phyloP scores from a whole-genome alignment of 352 stramenopile species.

The Phytopythium chamaehyphon region DNA sequence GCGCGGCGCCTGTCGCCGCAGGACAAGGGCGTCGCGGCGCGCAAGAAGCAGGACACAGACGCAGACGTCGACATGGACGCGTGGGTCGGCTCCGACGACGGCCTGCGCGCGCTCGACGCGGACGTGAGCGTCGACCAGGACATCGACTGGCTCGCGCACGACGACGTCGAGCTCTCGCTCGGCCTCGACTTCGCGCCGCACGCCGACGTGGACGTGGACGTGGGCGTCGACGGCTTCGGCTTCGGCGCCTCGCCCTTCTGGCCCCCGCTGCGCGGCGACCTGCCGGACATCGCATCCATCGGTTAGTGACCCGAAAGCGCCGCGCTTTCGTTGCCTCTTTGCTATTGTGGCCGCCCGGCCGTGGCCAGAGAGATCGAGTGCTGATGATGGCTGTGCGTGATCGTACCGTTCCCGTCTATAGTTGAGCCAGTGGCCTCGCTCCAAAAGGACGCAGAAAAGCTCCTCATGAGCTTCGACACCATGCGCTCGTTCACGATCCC shows the following conservation, averaged over 20 bases:
- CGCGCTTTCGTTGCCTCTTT: slow-evolving; percentile 20
- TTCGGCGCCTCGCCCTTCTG: slow-evolving; percentile 52
- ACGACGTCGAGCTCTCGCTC: slow-evolving; percentile 60
- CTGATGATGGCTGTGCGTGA: slow-evolving; percentile 24
- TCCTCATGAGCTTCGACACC: slow-evolving; percentile 87
- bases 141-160: slow-evolving; percentile 76
- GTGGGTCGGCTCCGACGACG: slow-evolving; percentile 83
- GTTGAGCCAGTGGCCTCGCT: slow-evolving; percentile 46
- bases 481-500: slow-evolving; percentile 80
- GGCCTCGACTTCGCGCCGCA: slow-evolving; percentile 47
- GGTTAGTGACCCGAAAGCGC: slow-evolving; percentile 42
- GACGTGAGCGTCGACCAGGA: slow-evolving; percentile 76
- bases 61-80: slow-evolving; percentile 43
- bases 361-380: slow-evolving; percentile 27
- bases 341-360: slow-evolving; percentile 17
- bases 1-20: slow-evolving; percentile 62
- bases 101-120: slow-evolving; percentile 66
- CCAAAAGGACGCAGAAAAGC: slow-evolving; percentile 64
- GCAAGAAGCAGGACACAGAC: slow-evolving; percentile 46
- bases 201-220: slow-evolving; percentile 21
- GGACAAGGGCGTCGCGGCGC: slow-evolving; percentile 54
- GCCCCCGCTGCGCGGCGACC: slow-evolving; percentile 41
- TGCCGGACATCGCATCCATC: slow-evolving; percentile 60
- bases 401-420: slow-evolving; percentile 20
- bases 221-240: slow-evolving; percentile 58